Conservation (phyloP, 2,329 filamentous ascomycete genomes). For the Aspergillus versicolor region DNA sequence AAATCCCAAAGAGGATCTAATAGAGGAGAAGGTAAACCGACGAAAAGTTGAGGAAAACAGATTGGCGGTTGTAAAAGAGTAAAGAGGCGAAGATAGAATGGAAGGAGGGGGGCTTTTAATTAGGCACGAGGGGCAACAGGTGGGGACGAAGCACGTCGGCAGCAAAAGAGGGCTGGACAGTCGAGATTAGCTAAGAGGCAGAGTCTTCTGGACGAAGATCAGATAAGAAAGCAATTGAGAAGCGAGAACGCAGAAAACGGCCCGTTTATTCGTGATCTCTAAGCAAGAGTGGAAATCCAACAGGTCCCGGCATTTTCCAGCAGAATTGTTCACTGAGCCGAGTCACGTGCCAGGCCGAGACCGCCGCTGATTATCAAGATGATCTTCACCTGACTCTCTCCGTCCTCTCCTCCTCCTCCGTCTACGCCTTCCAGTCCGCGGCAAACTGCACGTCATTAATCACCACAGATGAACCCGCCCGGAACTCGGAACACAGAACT, state of each 20-base stretch:
- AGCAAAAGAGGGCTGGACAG: slow-evolving; percentile 16
- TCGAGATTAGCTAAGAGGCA: slow-evolving; percentile 21
- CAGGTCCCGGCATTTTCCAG: neutral
- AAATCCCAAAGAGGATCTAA: slow-evolving; percentile 71
- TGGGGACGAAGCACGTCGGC: slow-evolving; percentile 13
- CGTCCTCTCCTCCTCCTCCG: neutral
- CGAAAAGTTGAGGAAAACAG: slow-evolving; percentile 85
- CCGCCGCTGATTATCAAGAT: slow-evolving; percentile 19
- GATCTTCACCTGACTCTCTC: no score
- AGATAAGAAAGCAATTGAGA: slow-evolving; percentile 3
- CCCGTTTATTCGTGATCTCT: slow-evolving; percentile 7
- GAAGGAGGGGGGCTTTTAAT: slow-evolving; percentile 18
- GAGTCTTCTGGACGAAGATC: slow-evolving; percentile 10
- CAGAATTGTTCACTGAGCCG: neutral
- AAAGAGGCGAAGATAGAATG: slow-evolving; percentile 8
- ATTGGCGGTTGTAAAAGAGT: slow-evolving; percentile 62
- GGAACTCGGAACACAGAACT: slow-evolving; percentile 4
- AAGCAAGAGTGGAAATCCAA: neutral
- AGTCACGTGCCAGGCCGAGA: slow-evolving; percentile 25
- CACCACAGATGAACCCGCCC: neutral
- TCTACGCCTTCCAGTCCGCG: slow-evolving; percentile 20
- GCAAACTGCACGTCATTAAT: slow-evolving; percentile 16
- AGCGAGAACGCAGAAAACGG: neutral
- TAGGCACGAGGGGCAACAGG: slow-evolving; percentile 22
- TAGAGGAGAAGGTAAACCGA: slow-evolving; percentile 59